Percentiles rank a stretch among this genome's conserved stretches.
Evolutionary conservation across 495 filamentous ascomycete genomes (phyloP).

Genomic region (Aspergillus campestris): DNA sequence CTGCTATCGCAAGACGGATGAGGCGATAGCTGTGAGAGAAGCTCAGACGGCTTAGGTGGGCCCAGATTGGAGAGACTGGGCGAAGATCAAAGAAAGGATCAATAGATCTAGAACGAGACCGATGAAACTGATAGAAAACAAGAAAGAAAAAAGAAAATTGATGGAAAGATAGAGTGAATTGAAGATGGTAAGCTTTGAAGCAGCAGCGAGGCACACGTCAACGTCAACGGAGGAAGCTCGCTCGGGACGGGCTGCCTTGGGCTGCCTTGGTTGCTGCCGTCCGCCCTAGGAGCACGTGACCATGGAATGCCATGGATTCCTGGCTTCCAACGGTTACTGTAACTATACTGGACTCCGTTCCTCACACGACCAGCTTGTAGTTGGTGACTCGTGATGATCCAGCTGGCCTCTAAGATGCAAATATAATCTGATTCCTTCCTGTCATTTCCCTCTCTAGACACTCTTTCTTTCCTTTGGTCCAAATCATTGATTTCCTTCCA

Average conservation of each 20-base stretch:
- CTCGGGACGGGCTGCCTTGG: constrained; percentile 15
- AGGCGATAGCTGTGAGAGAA: constrained; percentile 33
- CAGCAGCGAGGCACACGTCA: constrained; percentile 36
- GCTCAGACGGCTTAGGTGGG: constrained; percentile 19
- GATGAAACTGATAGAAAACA: constrained; percentile 4
- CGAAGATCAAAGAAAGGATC: neutral
- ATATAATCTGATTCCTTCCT: too few relatives aligned
- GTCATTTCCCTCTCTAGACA: too few relatives aligned
- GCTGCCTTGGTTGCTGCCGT: constrained; percentile 17
- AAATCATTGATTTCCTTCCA: too few relatives aligned
- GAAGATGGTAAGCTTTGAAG: constrained; percentile 13
- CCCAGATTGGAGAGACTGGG: constrained; percentile 2
- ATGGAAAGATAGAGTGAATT: constrained; percentile 8
- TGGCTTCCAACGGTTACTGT: too few relatives aligned
- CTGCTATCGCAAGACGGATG: constrained; percentile 25
- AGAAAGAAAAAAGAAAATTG: constrained; percentile 5
- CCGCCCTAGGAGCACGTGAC: constrained; percentile 19
- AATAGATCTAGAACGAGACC: neutral
- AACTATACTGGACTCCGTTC: too few relatives aligned
- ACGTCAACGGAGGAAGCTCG: constrained; percentile 24
- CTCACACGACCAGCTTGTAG: too few relatives aligned
- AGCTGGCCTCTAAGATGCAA: too few relatives aligned
- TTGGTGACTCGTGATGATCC: too few relatives aligned
- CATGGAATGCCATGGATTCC: constrained; percentile 1
- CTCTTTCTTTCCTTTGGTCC: too few relatives aligned